A percentile compares a stretch with the other conserved stretches of the same genome.
Conservation (phyloP, 805 yeast species). For the Candida montana region DNA sequence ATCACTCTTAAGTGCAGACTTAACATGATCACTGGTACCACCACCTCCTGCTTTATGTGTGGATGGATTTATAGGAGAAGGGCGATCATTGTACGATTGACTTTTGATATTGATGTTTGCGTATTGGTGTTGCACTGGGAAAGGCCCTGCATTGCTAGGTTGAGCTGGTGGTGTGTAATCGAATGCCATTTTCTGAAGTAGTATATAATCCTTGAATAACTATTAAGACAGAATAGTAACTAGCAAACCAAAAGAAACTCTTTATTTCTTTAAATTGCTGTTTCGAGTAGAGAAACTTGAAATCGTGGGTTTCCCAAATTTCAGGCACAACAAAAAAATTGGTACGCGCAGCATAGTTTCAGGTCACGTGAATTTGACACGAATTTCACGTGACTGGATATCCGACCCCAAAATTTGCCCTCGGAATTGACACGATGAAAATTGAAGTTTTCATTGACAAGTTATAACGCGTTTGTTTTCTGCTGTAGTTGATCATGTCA, state of each 20-base stretch:
- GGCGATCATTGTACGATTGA: slow-evolving; percentile 1
- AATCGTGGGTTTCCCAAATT: no score
- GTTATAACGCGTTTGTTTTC: no score
- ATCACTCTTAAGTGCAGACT: not conserved
- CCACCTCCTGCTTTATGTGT: not conserved
- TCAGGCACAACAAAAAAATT: not conserved
- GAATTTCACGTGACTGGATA: no score
- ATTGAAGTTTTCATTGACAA: no score
- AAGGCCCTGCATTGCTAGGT: not conserved
- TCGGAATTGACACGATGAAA: not conserved
- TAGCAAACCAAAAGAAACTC: no score
- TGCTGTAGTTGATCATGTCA: no score
- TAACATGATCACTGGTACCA: not conserved
- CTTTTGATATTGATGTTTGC: not conserved
- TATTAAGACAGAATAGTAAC: no score
- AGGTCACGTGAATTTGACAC: no score
- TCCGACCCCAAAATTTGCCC: not conserved
- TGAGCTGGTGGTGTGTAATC: slow-evolving; percentile 4
- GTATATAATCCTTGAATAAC: no score
- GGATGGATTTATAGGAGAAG: slow-evolving; percentile 1
- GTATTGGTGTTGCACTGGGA: slow-evolving; percentile 3
- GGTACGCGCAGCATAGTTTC: not conserved
- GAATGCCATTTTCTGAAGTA: not conserved
- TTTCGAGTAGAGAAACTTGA: no score
- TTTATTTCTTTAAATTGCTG: no score